phyloP scores from a whole-genome alignment of 164 flowering plant genomes.

The Cinnamomum chago region DNA sequence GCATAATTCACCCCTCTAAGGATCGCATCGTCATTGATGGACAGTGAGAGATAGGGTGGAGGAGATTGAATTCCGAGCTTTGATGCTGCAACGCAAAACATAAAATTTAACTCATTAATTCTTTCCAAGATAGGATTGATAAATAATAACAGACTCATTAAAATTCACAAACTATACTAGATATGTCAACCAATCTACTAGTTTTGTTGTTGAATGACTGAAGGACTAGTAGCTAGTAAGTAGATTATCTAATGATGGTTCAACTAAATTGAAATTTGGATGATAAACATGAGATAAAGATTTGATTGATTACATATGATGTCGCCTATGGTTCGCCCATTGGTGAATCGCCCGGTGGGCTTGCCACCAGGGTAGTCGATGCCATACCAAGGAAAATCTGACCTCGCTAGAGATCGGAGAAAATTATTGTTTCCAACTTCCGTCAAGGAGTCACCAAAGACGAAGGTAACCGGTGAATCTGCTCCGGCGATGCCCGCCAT shows the following conservation, averaged over 20 bases:
- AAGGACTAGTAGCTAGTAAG: not conserved
- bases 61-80: slow-evolving; percentile 70
- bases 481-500: not conserved
- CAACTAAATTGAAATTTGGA: not conserved
- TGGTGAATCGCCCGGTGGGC: slow-evolving; percentile 76
- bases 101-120: not conserved
- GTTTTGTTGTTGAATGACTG: not conserved
- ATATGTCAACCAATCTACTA: not conserved
- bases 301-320: slow-evolving; percentile 37
- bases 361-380: slow-evolving; percentile 49
- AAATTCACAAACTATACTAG: not conserved
- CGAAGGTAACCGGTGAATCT: slow-evolving; percentile 36
- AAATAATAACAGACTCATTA: not conserved
- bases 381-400: slow-evolving; percentile 70
- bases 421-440: slow-evolving; percentile 88
- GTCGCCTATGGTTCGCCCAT: slow-evolving; percentile 76
- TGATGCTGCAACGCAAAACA: slow-evolving; percentile 37
- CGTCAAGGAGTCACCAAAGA: slow-evolving; percentile 75
- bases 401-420: slow-evolving; percentile 54
- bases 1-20: slow-evolving; percentile 79
- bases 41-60: slow-evolving; percentile 68
- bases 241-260: not conserved
- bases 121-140: not conserved
- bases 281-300: not conserved
- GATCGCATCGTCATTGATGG: slow-evolving; percentile 41